Conservation (phyloP, 768 basidiomycete species). For the Symmetrospora coprosmae region DNA sequence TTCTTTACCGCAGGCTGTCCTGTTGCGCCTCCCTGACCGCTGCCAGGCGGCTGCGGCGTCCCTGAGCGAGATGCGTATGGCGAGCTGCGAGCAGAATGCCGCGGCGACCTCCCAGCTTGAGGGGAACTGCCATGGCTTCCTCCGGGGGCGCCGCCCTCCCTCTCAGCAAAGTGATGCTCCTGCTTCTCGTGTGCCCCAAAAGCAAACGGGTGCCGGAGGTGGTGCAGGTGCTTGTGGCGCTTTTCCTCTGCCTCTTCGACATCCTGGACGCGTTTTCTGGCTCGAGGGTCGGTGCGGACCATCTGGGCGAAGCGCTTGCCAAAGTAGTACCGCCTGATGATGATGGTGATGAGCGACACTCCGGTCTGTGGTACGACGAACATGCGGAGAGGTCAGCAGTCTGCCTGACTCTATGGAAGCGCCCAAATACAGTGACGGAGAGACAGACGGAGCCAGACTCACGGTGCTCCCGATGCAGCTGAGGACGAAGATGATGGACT, state of each 20-base stretch:
- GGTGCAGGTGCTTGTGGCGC: background rate
- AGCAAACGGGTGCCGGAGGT: background rate
- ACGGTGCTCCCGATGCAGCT: conserved; percentile 23
- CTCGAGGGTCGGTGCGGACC: conserved; percentile 22
- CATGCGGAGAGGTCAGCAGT: conserved; percentile 8
- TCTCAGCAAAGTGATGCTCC: background rate
- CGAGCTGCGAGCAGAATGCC: background rate
- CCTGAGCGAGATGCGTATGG: background rate
- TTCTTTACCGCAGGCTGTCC: conserved; percentile 15
- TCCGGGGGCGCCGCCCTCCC: background rate
- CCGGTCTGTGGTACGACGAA: conserved; percentile 44
- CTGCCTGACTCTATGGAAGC: background rate
- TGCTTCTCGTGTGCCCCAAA: background rate
- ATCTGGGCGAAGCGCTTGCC: conserved; percentile 49
- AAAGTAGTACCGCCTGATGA: conserved; percentile 62
- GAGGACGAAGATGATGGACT: conserved; percentile 25
- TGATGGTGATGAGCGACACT: conserved; percentile 72
- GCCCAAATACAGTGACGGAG: background rate
- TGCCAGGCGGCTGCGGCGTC: background rate
- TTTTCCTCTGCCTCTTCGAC: background rate
- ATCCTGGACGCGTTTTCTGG: background rate
- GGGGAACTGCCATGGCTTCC: background rate
- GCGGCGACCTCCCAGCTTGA: background rate
- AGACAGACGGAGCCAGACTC: background rate
- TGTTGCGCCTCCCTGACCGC: background rate